Evolutionary conservation across 345 rosid species (phyloP), one percentile per base, ranked within the genome.

Genomic region (Syzygium jambos): DNA sequence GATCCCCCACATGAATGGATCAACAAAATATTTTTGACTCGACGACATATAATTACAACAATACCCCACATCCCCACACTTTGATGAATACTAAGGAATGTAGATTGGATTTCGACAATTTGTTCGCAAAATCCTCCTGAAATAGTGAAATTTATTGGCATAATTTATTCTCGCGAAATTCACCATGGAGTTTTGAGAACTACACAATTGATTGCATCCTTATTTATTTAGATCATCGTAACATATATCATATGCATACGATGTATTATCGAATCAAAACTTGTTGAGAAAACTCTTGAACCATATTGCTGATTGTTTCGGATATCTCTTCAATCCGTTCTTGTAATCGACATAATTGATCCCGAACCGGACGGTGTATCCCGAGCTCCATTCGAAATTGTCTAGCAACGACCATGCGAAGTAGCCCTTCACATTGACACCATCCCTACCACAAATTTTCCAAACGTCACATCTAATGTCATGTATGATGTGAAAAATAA

Each of bases 291-390:
- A 93, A 85, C 86, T 90, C 87, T 90, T 92, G 87, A 92, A 93
- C 96, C 98, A 96, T 13, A 92, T 83, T 1, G 96, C 92, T 1
- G 97, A 95, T 34, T 88, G 88, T 84, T 95, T 96, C 11, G 93
- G 93, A 54, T 91, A 92, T 90, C 96, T 80, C 88, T 91, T 92
- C 55, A 92, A 87, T 10, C 91, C 92, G 49, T 94, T 86, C 85
- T 93, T 87, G 87, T 85, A 93, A 86, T 96, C 96, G 4, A 94
- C 92, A 49, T 91, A 95, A 83, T 84, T 87, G 56, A 94, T 85
- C 8, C 96, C 95, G 29, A 90, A 94, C 49, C 95, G 91, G 51
- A 89, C 85, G 0, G 94, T 92, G 86, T 90, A 95, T 55, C 98
- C 96, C 15, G 87, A 87, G 73, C 54, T 52, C 97, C 97, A 94